Evolutionary conservation across 1,284 basidiomycete genomes (phyloP).

Genomic region (Cerrena zonata): DNA sequence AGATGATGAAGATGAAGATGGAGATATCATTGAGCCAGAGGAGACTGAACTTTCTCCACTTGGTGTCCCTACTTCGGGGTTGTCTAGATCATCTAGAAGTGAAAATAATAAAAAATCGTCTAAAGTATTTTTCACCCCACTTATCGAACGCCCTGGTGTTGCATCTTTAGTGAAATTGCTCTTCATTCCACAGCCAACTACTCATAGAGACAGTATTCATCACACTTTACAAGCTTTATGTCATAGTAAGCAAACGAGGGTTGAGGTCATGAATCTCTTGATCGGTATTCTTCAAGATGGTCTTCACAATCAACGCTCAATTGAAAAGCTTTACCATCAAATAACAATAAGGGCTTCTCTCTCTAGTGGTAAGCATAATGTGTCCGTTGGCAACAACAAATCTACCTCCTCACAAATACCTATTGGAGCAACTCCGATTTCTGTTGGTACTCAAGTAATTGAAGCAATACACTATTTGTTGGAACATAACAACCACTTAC

Average conservation of each 20-base stretch:
- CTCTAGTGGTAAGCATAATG: no score
- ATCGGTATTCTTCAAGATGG: constrained; percentile 92
- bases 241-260: constrained; percentile 87
- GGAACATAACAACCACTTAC: no score
- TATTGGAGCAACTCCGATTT: constrained; percentile 54
- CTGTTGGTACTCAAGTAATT: constrained; percentile 63
- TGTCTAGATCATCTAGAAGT: no score
- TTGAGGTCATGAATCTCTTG: constrained; percentile 88
- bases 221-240: constrained; percentile 93
- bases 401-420: no score
- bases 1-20: no score
- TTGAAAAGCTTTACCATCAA: constrained; percentile 91
- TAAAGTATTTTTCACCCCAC: constrained; percentile 79
- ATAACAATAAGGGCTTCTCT: constrained; percentile 75
- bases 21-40: no score
- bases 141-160: constrained; percentile 87
- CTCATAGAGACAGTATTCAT: constrained; percentile 86
- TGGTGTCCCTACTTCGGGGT: no score
- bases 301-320: constrained; percentile 82
- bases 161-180: constrained; percentile 87
- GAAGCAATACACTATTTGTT: no score
- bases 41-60: no score
- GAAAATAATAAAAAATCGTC: no score
- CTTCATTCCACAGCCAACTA: constrained; percentile 93
- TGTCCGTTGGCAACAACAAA: no score